Evolutionary conservation across 345 rosid genomes (phyloP), one percentile per base, ranked within the genome.

Genomic region (Brassica rapa): DNA sequence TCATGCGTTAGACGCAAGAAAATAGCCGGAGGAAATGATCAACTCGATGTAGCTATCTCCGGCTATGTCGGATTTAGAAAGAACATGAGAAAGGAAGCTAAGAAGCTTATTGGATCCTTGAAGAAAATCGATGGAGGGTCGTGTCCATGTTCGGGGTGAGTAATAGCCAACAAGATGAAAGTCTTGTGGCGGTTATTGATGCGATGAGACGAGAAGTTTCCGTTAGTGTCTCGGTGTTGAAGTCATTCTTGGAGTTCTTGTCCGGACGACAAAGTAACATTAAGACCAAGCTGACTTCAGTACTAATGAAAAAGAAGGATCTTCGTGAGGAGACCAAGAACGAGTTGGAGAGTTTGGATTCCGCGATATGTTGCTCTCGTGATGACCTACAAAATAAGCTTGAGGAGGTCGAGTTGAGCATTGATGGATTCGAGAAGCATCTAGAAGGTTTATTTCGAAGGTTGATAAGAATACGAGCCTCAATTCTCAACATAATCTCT

Each of bases 1-100:
- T 92, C 91, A 1, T 83, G 89, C 5, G 51, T 88, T 15, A 84
- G 94, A 9, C 77, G 96, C 74, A 88, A 88, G 78, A 89, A 83
- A 55, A 77, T 83, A 16, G 81, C 78, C 53, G 75, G 82, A 0
- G 62, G 12, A 51, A 41, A 6, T 51, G 49, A 74, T 1, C 75
- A 70, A 41, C 49, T 84, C 1, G 80, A 83, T 75, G 71, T 41
- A 3, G 49, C 60, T 27, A 32, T 83, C 29, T 62, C 71, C 1
- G 23, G 63, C 3, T 90, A 86, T 72, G 70, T 19, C 57, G 72
- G 75, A 60, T 81, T 88, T 75, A 82, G 89, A 70, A 88, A 86
- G 79, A 86, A 82, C 75, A 82, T 82, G 88, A 87, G 82, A 70
- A 92, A 84, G 35, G 89, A 87, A 49, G 88, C 86, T 23, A 86